Conservation (phyloP, 1,284 basidiomycete genomes). For the Singerocomus inundabilis region DNA sequence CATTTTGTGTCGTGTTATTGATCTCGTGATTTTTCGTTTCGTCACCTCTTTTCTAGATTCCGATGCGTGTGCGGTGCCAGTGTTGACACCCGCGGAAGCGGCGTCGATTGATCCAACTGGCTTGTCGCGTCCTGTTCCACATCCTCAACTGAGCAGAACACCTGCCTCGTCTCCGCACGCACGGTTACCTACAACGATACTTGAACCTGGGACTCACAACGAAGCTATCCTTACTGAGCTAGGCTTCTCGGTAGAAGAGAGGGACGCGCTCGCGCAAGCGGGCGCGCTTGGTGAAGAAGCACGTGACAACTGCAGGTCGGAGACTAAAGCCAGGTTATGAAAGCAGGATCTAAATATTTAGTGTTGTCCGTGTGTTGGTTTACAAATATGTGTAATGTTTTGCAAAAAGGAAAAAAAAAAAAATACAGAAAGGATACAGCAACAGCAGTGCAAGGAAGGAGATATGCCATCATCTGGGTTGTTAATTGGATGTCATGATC, state of each 20-base stretch:
- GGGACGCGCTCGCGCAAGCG: conserved; percentile 37
- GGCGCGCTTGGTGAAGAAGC: conserved; percentile 43
- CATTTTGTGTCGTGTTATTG: not conserved
- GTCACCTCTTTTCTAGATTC: conserved; percentile 42
- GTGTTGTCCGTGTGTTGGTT: conserved; percentile 6
- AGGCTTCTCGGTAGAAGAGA: conserved; percentile 41
- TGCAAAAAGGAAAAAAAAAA: not conserved
- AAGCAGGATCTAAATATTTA: not conserved
- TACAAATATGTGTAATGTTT: conserved; percentile 8
- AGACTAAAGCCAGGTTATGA: conserved; percentile 20
- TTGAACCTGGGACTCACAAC: conserved; percentile 55
- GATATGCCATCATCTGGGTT: conserved; percentile 13
- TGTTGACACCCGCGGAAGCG: conserved; percentile 66
- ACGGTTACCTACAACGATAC: conserved; percentile 8
- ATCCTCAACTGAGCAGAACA: conserved; percentile 46
- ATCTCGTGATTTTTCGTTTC: not conserved
- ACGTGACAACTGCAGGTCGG: conserved; percentile 13
- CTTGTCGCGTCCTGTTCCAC: conserved; percentile 44
- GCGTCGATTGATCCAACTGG: conserved; percentile 38
- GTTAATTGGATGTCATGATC: conserved; percentile 6
- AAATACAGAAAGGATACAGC: not conserved
- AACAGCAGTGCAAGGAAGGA: not conserved
- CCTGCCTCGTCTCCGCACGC: conserved; percentile 16
- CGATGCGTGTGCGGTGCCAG: conserved; percentile 76
- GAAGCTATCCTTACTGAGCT: conserved; percentile 49